A percentile compares a stretch with the other conserved stretches of the same genome.
These are phyloP conservation scores for Fonsecaea erecta DNA, from an alignment of 2,329 filamentous ascomycete species.

Conservation along the genomic window DNA sequence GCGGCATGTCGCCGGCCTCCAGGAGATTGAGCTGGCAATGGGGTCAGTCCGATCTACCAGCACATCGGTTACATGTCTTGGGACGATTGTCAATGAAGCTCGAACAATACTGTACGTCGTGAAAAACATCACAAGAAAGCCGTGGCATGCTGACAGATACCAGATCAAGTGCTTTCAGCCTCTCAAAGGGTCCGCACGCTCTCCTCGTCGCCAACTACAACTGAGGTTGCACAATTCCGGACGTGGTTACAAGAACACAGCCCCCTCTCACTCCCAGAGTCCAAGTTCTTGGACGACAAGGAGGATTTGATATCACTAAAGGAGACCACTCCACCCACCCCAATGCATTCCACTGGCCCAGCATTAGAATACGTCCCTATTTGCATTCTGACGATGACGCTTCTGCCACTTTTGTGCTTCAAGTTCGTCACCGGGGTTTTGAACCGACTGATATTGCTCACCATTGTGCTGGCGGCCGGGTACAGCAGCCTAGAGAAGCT, in stretches of 20 bases:
- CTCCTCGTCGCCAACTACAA: slow-evolving; percentile 20
- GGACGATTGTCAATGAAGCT: slow-evolving; percentile 62
- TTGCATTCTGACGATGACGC: slow-evolving; percentile 29
- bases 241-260: slow-evolving; percentile 58
- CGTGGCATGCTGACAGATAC: slow-evolving; percentile 11
- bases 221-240: slow-evolving; percentile 51
- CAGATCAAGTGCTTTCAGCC: slow-evolving; percentile 40
- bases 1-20: slow-evolving; percentile 46
- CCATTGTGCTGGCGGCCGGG: slow-evolving; percentile 29
- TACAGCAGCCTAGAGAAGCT: slow-evolving; percentile 30
- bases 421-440: slow-evolving; percentile 33
- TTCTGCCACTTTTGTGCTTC: slow-evolving; percentile 34
- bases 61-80: slow-evolving; percentile 59
- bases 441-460: slow-evolving; percentile 34
- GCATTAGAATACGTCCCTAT: slow-evolving; percentile 22
- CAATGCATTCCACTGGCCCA: slow-evolving; percentile 2
- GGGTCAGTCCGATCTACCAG: slow-evolving; percentile 59
- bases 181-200: slow-evolving; percentile 30
- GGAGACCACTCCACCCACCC: background rate
- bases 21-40: slow-evolving; percentile 51
- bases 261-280: slow-evolving; percentile 57
- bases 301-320: slow-evolving; percentile 48
- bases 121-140: background rate
- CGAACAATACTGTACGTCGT: slow-evolving; percentile 63
- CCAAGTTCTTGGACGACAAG: slow-evolving; percentile 57